Percentiles rank a stretch among this genome's conserved stretches.
Evolutionary conservation across 2,329 filamentous ascomycete genomes (phyloP).

Genomic region (Aspergillus cejpii): DNA sequence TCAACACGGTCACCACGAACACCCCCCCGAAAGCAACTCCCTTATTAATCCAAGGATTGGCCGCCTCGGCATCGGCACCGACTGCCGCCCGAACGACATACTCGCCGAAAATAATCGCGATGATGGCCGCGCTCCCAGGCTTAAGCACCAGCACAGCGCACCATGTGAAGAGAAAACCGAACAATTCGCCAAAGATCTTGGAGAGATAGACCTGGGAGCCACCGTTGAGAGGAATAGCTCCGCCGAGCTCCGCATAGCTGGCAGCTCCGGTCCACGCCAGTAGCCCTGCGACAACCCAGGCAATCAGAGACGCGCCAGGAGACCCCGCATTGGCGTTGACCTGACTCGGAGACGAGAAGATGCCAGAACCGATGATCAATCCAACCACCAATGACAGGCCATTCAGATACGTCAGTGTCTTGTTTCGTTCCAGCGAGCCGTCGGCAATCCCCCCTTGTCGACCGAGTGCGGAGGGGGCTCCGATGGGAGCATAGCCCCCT

Average conservation of each 20-base stretch:
- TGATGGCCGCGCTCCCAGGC: slow-evolving; percentile 86
- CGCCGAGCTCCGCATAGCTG: slow-evolving; percentile 91
- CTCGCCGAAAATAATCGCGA: slow-evolving; percentile 96
- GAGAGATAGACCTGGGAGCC: slow-evolving; percentile 89
- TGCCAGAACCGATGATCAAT: slow-evolving; percentile 90
- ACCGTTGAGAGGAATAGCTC: slow-evolving; percentile 91
- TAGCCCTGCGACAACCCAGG: slow-evolving; percentile 86
- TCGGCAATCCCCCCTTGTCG: slow-evolving; percentile 57
- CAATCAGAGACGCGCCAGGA: slow-evolving; percentile 79
- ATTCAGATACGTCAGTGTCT: slow-evolving; percentile 91
- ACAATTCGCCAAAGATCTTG: slow-evolving; percentile 92
- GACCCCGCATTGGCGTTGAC: slow-evolving; percentile 89
- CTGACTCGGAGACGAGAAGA: slow-evolving; percentile 90
- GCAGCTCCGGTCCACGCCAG: slow-evolving; percentile 93
- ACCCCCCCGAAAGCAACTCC: slow-evolving; percentile 72
- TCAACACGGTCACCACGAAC: slow-evolving; percentile 69
- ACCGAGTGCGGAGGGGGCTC: slow-evolving; percentile 60
- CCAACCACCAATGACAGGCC: slow-evolving; percentile 86
- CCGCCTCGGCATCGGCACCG: slow-evolving; percentile 73
- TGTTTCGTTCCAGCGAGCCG: slow-evolving; percentile 85
- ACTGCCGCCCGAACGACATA: slow-evolving; percentile 86
- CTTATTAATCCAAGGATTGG: slow-evolving; percentile 87
- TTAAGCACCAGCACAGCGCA: slow-evolving; percentile 90
- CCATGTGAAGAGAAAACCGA: slow-evolving; percentile 94
- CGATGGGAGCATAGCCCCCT: slow-evolving; percentile 77